Conservation (phyloP, 2,329 filamentous ascomycete genomes). For the Pyrenochaeta sp. region DNA sequence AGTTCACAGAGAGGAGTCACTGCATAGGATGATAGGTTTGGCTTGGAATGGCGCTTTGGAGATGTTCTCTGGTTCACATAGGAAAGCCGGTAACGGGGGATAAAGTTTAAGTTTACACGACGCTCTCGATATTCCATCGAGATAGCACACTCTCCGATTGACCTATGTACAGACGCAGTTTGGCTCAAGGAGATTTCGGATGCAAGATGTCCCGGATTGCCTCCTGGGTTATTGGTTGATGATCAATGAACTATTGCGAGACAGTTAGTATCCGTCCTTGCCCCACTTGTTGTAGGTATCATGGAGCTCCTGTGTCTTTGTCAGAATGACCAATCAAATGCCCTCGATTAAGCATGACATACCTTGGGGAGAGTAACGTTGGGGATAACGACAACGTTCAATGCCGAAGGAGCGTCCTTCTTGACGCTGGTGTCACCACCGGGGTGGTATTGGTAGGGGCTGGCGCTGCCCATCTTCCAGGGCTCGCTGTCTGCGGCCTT, state of each 20-base stretch:
- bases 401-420: constrained; percentile 90
- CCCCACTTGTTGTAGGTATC: constrained; percentile 99
- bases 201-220: neutral
- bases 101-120: too few species aligned
- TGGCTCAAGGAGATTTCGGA: constrained; percentile 3
- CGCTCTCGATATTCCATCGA: constrained; percentile 6
- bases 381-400: constrained; percentile 94
- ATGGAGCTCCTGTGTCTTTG: constrained; percentile 75
- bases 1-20: too few species aligned
- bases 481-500: constrained; percentile 83
- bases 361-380: constrained; percentile 88
- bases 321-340: constrained; percentile 1
- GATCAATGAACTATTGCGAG: neutral
- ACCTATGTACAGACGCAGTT: constrained; percentile 26
- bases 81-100: neutral
- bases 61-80: constrained; percentile 4
- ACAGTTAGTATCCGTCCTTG: constrained; percentile 81
- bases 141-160: constrained; percentile 8
- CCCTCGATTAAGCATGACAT: constrained; percentile 2
- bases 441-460: constrained; percentile 73
- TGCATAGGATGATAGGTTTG: too few species aligned
- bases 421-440: constrained; percentile 81
- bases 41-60: too few species aligned
- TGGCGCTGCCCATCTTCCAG: constrained; percentile 73
- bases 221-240: constrained; percentile 1